Evolutionary conservation across 2,329 filamentous ascomycete genomes (phyloP), one percentile per base, ranked within the genome.

Genomic region (Alternaria arborescens): DNA sequence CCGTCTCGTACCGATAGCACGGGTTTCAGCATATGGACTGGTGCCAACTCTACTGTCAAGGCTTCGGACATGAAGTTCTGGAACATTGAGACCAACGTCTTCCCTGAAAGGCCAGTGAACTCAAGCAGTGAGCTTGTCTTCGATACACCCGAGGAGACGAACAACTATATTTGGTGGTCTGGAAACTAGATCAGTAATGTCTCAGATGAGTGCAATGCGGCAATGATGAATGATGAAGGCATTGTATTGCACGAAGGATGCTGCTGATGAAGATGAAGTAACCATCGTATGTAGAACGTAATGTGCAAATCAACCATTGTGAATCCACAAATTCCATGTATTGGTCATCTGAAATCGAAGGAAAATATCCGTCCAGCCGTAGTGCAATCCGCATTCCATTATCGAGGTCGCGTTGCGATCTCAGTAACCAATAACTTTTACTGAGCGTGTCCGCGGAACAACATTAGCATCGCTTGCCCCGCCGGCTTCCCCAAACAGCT

Each of bases 101-200:
- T 78, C 74, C 81, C 80, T 0, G 70, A 77, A 20, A 66, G 82
- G 38, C 82, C 82, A 8, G 16, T 67, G 30, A 77, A 83, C 58
- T 81, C 78, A 34, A 80, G 77, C 60, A 78, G 74, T 53, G 52
- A 72, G 67, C 67, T 83, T 32, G 67, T 82, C 8, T 82, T 68
- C 46, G 82, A 83, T 58, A 77, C 80, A 4, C 58, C 77, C 7
- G 79, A 77, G 58, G 67, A 82, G 75, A 82, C 81, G 7, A 77
- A 80, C 58, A 79, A 83, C 67, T 80, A 81, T 60, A 73, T 74
- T 12, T 83, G 81, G 81, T 83, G 81, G 81, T n/a, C 71, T 30
- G 81, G 81, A 5, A 77, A 78, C 60, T 81, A 77, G 42, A 32
- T 22, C 5, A n/a, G 30, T 28, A 20, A 32, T 22, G 46, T 8